A percentile compares a stretch with the other conserved stretches of the same genome.
These are phyloP conservation scores for Lepidium didymum DNA, from an alignment of 345 rosid genomes.

Conservation along the genomic window DNA sequence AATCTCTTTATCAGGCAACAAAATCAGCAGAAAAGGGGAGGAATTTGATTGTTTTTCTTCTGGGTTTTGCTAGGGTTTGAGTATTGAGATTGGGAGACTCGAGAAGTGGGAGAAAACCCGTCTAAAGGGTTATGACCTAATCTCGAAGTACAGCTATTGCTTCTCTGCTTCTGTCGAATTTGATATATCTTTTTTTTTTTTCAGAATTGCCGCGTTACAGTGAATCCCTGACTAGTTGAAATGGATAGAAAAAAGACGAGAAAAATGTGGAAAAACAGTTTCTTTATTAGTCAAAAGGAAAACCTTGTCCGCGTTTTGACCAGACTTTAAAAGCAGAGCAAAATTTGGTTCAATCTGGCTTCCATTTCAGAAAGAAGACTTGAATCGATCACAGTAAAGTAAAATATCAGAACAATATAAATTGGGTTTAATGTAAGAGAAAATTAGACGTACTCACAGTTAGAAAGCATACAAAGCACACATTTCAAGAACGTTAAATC, in stretches of 20 bases:
- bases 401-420: not conserved
- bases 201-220: slow-evolving; percentile 29
- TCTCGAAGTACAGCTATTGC: not conserved
- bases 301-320: slow-evolving; percentile 20
- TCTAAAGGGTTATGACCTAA: not conserved
- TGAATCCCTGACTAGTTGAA: slow-evolving; percentile 20
- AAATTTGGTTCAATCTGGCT: slow-evolving; percentile 18
- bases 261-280: not conserved
- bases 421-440: too few species aligned
- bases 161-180: not conserved
- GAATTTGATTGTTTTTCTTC: not conserved
- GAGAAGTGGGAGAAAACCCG: not conserved
- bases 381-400: not conserved
- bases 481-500: slow-evolving; percentile 1
- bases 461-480: slow-evolving; percentile 5
- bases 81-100: not conserved
- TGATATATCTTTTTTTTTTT: not conserved
- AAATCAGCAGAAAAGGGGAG: not conserved
- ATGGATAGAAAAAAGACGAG: slow-evolving; percentile 1
- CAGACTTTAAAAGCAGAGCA: not conserved
- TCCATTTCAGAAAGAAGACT: not conserved
- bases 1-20: not conserved
- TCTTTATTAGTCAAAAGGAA: slow-evolving; percentile 16
- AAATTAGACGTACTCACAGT: not conserved
- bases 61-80: not conserved